Percentiles rank a stretch among this genome's conserved stretches.
Evolutionary conservation across 345 rosid genomes (phyloP).

Genomic region (Aethionema arabicum): DNA sequence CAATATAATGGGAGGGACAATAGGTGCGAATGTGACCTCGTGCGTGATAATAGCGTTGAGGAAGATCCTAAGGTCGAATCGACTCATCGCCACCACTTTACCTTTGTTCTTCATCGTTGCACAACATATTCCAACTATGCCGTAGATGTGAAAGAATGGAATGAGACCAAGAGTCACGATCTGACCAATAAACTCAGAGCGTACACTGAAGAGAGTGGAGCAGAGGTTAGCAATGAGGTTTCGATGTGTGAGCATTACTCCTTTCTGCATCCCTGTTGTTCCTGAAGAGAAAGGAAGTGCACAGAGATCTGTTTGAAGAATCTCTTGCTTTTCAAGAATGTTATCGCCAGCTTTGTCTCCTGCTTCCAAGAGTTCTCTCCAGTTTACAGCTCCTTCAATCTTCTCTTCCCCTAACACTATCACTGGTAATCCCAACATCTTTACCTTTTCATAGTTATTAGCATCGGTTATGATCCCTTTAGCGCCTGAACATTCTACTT

Average conservation of each 20-base stretch:
- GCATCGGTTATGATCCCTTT: constrained; percentile 69
- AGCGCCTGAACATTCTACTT: constrained; percentile 79
- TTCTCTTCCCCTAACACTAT: constrained; percentile 56
- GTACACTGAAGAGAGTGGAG: constrained; percentile 73
- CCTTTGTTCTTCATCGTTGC: constrained; percentile 88
- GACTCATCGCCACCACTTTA: constrained; percentile 74
- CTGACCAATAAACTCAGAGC: constrained; percentile 68
- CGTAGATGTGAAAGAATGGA: constrained; percentile 91
- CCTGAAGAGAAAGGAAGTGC: constrained; percentile 99
- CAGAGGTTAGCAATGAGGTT: constrained; percentile 86
- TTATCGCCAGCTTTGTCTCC: constrained; percentile 53
- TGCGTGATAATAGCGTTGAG: constrained; percentile 64
- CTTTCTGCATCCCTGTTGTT: constrained; percentile 89
- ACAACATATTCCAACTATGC: constrained; percentile 83
- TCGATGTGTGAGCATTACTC: constrained; percentile 84
- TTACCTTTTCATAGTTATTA: constrained; percentile 70
- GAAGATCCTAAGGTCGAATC: constrained; percentile 75
- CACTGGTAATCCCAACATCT: constrained; percentile 51
- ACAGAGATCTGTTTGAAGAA: constrained; percentile 67
- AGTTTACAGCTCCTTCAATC: constrained; percentile 58
- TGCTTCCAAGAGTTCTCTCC: constrained; percentile 73
- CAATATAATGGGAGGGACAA: constrained; percentile 85
- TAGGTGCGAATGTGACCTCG: constrained; percentile 84
- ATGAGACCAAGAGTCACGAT: constrained; percentile 60
- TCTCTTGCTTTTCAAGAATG: constrained; percentile 27